Evolutionary conservation across 1,139 yeast genomes (phyloP), one percentile per base, ranked within the genome.

Genomic region (Saccharomyces hybrid): DNA sequence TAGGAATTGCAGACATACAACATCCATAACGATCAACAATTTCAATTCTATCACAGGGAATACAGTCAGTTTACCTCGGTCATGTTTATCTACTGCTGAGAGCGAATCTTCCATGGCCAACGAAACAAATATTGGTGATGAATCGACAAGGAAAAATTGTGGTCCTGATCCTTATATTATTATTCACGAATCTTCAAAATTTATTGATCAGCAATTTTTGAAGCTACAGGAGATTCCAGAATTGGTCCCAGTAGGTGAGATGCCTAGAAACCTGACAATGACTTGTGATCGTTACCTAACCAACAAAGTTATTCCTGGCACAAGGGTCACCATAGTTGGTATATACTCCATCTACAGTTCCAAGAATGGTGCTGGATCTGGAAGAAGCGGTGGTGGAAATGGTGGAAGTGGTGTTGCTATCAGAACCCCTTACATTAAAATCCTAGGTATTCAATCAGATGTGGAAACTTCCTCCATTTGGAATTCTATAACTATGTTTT

Each of bases 201-300:
- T 91, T 69, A 86, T 93, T 55, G 99, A 95, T 71, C 98, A 95
- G 70, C 99, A 95, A 71, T 84, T 87, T 27, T 78, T 95, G 66
- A 95, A 95, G 69, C 77, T 95, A 54, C 99, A 93, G 70, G 99
- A 93, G 69, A 80, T 95, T 14, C 98, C 99, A 12, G 99, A 93
- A 70, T 87, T 88, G 86, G 98, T 93, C 0, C 99, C 99, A 1
- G 96, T 93, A 21, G 99, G 99, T 59, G 99, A 93, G 74, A 86
- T 93, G 91, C 99, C 99, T 12, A 82, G 99, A 63, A 96, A 93
- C 66, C 86, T 95, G 52, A 71, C 89, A 58, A 77, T 95, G 62
- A 88, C 95, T 51, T 88, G 91, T 21, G 99, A 95, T 69, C 80
- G 99, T 61, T 88, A 88, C 62, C 76, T 93, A 70, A 86, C 97